A percentile compares a stretch with the other conserved stretches of the same genome.
These are phyloP conservation scores for barrel medic (Medicago truncatula) DNA, from an alignment of 306 rosid genomes.

Conservation along the genomic window MtrunA17r5.0-ANR NC_053046.1:35166001-35166500, in stretches of 20 bases:
- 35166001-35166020: no score
- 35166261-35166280: constrained; percentile 34
- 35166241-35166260: constrained; percentile 35
- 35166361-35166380: constrained; percentile 32
- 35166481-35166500: constrained; percentile 69
- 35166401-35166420: constrained; percentile 31
- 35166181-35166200: constrained; percentile 22
- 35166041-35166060: no score
- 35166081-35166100: no score
- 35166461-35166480: constrained; percentile 65
- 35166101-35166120: not conserved
- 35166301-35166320: not conserved
- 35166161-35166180: constrained; percentile 2
- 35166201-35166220: constrained; percentile 19
- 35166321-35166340: constrained; percentile 42
- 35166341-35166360: constrained; percentile 21
- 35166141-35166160: constrained; percentile 8
- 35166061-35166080: no score
- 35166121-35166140: not conserved
- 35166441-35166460: constrained; percentile 51
- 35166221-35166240: constrained; percentile 32
- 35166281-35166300: constrained; percentile 55
- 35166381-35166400: constrained; percentile 21
- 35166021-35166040: no score
- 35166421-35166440: constrained; percentile 21